Evolutionary conservation across 176 grass and related monocot species (phyloP).

Genomic region (Aegilops tauschii): DNA sequence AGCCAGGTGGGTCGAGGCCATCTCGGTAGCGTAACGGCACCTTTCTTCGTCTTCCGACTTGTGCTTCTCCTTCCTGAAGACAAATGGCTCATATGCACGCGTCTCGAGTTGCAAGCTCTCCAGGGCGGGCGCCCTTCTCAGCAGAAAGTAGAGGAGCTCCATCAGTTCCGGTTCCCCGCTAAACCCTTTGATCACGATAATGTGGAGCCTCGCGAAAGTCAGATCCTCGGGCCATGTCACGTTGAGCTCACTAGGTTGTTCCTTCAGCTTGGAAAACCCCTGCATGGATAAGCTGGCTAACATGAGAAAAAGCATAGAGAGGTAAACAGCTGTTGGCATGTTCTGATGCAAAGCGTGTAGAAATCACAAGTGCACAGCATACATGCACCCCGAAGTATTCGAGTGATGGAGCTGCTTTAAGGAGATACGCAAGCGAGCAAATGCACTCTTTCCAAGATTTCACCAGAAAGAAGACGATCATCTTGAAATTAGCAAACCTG

Average conservation of each 20-base stretch:
- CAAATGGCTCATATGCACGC: not conserved
- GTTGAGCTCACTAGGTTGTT: not conserved
- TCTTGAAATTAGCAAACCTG: not conserved
- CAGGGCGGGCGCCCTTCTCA: not conserved
- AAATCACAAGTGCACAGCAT: not conserved
- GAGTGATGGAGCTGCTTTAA: not conserved
- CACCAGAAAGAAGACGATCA: not conserved
- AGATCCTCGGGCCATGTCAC: slow-evolving; percentile 5
- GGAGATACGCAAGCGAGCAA: not conserved
- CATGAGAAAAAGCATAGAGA: not conserved
- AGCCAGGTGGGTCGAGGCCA: not conserved
- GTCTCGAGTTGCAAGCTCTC: not conserved
- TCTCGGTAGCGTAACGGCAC: not conserved
- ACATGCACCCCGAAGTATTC: not conserved
- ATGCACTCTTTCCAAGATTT: slow-evolving; percentile 13
- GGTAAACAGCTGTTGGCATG: not conserved
- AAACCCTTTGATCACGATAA: not conserved
- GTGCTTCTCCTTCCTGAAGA: not conserved
- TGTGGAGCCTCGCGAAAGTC: not conserved
- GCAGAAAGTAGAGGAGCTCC: not conserved
- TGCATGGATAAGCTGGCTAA: not conserved
- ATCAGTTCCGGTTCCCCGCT: slow-evolving; percentile 16
- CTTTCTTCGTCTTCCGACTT: not conserved
- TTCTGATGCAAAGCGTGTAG: not conserved
- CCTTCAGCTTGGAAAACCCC: not conserved